Evolutionary conservation across 192 early-diverging fungal genomes (phyloP).

Genomic region (Chytriomyces sp.): DNA sequence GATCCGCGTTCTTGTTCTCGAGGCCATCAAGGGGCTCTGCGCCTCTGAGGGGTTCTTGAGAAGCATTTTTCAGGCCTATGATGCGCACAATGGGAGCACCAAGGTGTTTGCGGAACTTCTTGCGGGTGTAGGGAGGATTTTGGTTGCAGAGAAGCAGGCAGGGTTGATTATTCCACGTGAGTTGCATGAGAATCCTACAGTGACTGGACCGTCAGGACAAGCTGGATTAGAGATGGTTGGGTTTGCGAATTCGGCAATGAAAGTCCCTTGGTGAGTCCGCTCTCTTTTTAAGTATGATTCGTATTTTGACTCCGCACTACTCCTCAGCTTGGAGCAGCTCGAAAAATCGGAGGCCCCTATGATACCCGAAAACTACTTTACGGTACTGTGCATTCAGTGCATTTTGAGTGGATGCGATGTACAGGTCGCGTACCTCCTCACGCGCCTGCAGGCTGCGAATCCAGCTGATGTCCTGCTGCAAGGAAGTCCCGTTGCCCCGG

Average conservation of each 20-base stretch:
- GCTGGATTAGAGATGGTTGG: slow-evolving; percentile 34
- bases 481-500: slow-evolving; percentile 21
- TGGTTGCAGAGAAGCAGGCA: slow-evolving; percentile 75
- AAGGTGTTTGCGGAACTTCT: slow-evolving; percentile 80
- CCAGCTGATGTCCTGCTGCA: neutral
- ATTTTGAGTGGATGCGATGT: slow-evolving; percentile 72
- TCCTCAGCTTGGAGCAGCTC: slow-evolving; percentile 77
- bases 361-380: slow-evolving; percentile 87
- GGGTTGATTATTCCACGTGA: slow-evolving; percentile 36
- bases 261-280: slow-evolving; percentile 37
- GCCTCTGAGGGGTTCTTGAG: slow-evolving; percentile 63
- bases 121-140: slow-evolving; percentile 36
- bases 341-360: slow-evolving; percentile 90
- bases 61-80: slow-evolving; percentile 54
- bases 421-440: slow-evolving; percentile 66
- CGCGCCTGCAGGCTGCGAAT: slow-evolving; percentile 37
- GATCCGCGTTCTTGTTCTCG: slow-evolving; percentile 80
- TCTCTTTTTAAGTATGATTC: too few relatives aligned
- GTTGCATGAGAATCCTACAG: slow-evolving; percentile 6
- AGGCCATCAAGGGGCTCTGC: slow-evolving; percentile 73
- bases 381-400: slow-evolving; percentile 74
- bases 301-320: neutral
- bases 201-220: neutral
- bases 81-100: slow-evolving; percentile 69
- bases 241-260: slow-evolving; percentile 29